These are phyloP conservation scores for Penicillium sp. DNA, from an alignment of 2,329 filamentous ascomycete genomes.

Conservation along the genomic window DNA sequence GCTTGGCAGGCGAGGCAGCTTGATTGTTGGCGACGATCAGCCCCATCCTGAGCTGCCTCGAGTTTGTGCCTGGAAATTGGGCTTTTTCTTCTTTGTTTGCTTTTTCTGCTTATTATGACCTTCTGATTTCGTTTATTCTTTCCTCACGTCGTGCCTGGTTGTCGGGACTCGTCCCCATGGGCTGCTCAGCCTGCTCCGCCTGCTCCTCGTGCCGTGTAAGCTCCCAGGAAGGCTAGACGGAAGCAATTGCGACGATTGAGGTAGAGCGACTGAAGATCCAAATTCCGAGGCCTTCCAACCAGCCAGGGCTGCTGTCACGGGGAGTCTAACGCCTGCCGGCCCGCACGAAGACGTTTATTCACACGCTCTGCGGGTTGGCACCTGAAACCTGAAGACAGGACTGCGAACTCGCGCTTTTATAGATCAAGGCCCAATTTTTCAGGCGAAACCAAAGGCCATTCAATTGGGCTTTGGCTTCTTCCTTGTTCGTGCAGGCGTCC, in stretches of 20 bases:
- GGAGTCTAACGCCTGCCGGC: background rate
- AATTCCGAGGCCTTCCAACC: background rate
- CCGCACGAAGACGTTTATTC: background rate
- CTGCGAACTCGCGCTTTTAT: background rate
- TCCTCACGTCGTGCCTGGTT: background rate
- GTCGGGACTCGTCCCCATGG: background rate
- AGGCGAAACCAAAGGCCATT: background rate
- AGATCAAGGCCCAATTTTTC: background rate
- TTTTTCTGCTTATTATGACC: background rate
- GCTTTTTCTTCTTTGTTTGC: constrained; percentile 1
- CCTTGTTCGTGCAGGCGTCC: background rate
- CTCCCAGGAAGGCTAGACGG: background rate
- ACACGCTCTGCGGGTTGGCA: background rate
- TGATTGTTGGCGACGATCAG: background rate
- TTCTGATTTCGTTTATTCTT: background rate
- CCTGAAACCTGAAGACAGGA: background rate
- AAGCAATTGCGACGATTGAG: background rate
- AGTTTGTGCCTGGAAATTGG: constrained; percentile 5
- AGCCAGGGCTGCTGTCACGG: background rate
- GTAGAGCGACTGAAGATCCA: constrained; percentile 4
- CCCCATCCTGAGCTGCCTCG: background rate
- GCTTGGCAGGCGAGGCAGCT: background rate
- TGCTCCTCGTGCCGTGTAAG: background rate
- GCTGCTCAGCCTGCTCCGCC: background rate
- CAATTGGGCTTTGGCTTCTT: background rate